A percentile compares a stretch with the other conserved stretches of the same genome.
Evolutionary conservation across 108 stramenopile species (phyloP).

Genomic region (Nannochloropsis granulata): DNA sequence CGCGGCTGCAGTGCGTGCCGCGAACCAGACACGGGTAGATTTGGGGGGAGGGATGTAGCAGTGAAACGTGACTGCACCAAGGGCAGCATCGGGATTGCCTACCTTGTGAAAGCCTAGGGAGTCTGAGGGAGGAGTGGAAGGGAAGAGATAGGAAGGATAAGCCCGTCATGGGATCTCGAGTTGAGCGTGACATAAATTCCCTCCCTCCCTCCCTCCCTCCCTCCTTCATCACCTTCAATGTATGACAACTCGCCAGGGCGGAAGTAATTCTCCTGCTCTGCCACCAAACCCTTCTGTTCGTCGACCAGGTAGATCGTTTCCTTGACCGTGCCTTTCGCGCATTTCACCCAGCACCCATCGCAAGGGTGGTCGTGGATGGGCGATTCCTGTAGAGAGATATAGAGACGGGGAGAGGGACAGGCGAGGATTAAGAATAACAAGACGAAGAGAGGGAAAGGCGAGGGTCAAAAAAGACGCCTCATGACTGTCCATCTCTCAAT

Average conservation of each 20-base stretch:
- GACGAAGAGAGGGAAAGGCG: neutral
- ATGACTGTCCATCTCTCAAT: too few species aligned
- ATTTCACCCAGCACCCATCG: constrained; percentile 66
- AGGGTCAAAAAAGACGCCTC: constrained; percentile 35
- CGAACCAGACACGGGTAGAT: constrained; percentile 49
- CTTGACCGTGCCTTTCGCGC: constrained; percentile 44
- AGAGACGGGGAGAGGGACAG: neutral
- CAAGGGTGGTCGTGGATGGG: constrained; percentile 35
- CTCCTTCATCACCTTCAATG: neutral
- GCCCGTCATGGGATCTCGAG: neutral
- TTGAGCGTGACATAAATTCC: neutral
- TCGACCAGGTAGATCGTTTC: constrained; percentile 48
- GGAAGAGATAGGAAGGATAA: neutral
- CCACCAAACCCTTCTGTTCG: neutral
- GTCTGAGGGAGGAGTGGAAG: constrained; percentile 40
- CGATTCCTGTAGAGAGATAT: neutral
- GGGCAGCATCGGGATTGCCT: constrained; percentile 4
- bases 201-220: neutral
- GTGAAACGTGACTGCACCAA: constrained; percentile 54
- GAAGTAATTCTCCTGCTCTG: neutral
- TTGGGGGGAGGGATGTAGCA: constrained; percentile 58
- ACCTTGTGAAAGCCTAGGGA: constrained; percentile 62
- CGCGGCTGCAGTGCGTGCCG: constrained; percentile 26
- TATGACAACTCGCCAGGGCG: neutral
- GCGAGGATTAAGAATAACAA: neutral